Percentiles rank a stretch among this genome's conserved stretches.
Evolutionary conservation across 495 filamentous ascomycete species (phyloP).

Genomic region (Jackrogersella minutella): DNA sequence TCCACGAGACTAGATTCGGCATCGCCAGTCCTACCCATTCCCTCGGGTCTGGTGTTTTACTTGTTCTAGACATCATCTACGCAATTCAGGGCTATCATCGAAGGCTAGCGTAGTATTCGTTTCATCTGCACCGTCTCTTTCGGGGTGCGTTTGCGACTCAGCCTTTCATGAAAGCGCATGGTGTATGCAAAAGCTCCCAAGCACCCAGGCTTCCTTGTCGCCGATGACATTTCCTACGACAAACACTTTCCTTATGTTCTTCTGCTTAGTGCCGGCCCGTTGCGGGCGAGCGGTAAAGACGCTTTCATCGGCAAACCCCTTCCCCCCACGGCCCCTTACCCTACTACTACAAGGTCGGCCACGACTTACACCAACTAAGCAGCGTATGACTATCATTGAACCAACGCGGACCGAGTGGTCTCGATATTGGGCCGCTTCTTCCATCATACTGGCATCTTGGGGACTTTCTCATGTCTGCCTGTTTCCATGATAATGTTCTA

Average conservation of each 20-base stretch:
- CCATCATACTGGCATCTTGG: slow-evolving; percentile 10
- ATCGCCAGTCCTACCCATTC: slow-evolving; percentile 34
- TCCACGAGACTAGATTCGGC: slow-evolving; percentile 23
- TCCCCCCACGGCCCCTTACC: slow-evolving; percentile 20
- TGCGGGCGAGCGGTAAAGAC: neutral
- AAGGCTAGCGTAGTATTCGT: slow-evolving; percentile 12
- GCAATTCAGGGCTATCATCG: slow-evolving; percentile 17
- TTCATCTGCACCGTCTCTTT: slow-evolving; percentile 21
- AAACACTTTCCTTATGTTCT: neutral
- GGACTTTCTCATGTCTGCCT: slow-evolving; percentile 9
- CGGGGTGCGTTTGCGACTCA: slow-evolving; percentile 18
- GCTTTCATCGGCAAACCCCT: slow-evolving; percentile 5
- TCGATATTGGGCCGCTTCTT: slow-evolving; percentile 28
- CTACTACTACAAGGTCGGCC: slow-evolving; percentile 10
- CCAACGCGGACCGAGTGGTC: slow-evolving; percentile 36
- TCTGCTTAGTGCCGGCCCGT: slow-evolving; percentile 6
- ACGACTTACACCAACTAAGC: slow-evolving; percentile 24
- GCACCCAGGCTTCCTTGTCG: slow-evolving; percentile 8
- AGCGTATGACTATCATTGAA: slow-evolving; percentile 19
- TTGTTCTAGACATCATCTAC: slow-evolving; percentile 19
- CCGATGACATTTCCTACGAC: neutral
- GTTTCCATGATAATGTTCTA: slow-evolving; percentile 26
- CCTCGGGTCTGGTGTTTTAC: slow-evolving; percentile 21
- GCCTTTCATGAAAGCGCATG: slow-evolving; percentile 1
- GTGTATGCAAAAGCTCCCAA: neutral